phyloP scores from a whole-genome alignment of 2,329 filamentous ascomycete species.

The Clarireedia hainanense region DNA sequence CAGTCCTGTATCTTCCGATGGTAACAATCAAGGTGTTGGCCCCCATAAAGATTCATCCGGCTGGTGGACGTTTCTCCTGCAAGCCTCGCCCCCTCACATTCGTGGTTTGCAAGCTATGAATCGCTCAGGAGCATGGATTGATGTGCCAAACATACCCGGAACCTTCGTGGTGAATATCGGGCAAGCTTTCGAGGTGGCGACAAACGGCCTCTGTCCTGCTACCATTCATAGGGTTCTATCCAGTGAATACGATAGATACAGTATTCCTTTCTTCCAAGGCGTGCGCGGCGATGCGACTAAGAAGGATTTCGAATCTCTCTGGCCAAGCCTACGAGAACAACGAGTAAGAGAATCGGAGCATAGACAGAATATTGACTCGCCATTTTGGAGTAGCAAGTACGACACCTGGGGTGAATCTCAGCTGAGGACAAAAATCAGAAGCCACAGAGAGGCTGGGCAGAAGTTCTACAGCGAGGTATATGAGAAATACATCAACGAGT shows the following conservation, averaged over 20 bases:
- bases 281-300: conserved; percentile 6
- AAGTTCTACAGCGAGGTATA: conserved; percentile 1
- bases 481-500: conserved; percentile 4
- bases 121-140: conserved; percentile 3
- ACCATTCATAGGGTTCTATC: conserved; percentile 5
- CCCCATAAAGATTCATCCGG: conserved; percentile 8
- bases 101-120: conserved; percentile 8
- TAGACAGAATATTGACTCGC: background rate
- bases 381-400: conserved; percentile 1
- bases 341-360: background rate
- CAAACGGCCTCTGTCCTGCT: conserved; percentile 4
- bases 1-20: background rate
- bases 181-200: conserved; percentile 6
- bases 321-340: background rate
- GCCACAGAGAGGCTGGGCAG: background rate
- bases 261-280: conserved; percentile 4
- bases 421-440: conserved; percentile 7
- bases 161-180: conserved; percentile 9
- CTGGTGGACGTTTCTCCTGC: conserved; percentile 7
- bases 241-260: conserved; percentile 4
- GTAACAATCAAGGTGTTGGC: conserved; percentile 2
- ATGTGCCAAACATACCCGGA: conserved; percentile 4
- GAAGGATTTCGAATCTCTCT: conserved; percentile 6
- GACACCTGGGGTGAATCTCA: conserved; percentile 8
- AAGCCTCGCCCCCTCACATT: conserved; percentile 6